Evolutionary conservation across 139 green algal genomes (phyloP), one percentile per base, ranked within the genome.

Genomic region (Chlorokybus atmophyticus): DNA sequence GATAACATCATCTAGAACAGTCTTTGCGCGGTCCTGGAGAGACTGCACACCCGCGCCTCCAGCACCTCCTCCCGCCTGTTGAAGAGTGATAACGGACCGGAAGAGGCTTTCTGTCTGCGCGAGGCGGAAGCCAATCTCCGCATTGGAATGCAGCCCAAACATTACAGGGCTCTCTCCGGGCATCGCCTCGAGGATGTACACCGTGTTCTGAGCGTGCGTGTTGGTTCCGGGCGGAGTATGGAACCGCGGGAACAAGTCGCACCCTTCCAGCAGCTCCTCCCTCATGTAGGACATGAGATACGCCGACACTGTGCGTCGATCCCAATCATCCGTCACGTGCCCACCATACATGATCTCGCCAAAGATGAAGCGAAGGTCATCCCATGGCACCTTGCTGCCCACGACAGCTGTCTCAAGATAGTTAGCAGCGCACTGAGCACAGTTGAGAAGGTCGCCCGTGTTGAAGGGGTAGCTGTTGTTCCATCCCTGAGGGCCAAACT

Each of bases 391-490:
- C 76, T 86, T 90, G 53, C 76, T 78, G 56, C 82, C 86, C 69
- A 83, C 83, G n/a, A n/a, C n/a, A n/a, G n/a, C n/a, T n/a, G n/a
- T n/a, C 57, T 95, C 87, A 27, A 95, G 70, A 68, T 91, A 93
- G 75, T 91, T 93, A 64, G 65, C 71, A 3, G 85, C 81, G 23
- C 77, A 81, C 71, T 90, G 79, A 1, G 71, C 86, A 59, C 80
- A 93, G 73, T 80, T 90, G 31, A 87, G 57, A 57, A 95, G 75
- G 68, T 95, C 87, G 27, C 84, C 86, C 0, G 81, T 83, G 70
- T 87, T 90, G 80, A 94, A 95, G 1, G 86, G 86, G 70, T 94
- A 95, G 75, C 83, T 89, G 84, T 93, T 94, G 80, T 93, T 93
- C 87, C 87, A 94, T 24, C 87, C 87, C 41, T 59, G 44, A 24